Base-by-base conservation (phyloP, 1,284 basidiomycete genomes). In the Cryptococcus amylolentus region DNA sequence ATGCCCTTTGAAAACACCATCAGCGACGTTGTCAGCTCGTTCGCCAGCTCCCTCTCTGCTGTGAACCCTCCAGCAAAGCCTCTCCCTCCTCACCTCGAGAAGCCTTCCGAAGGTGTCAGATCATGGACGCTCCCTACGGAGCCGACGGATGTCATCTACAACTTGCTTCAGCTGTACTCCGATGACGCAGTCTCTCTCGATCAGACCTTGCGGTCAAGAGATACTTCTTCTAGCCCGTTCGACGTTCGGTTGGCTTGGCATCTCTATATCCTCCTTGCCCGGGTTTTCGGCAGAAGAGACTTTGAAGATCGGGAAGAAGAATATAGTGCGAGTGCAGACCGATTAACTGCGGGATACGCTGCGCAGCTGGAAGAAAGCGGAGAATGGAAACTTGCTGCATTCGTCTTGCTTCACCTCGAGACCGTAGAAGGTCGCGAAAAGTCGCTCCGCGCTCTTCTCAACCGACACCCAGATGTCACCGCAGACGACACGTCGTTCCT, bases 171-270 rank as follows among this genome's bases (percentile, higher is more conserved):
- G 67, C 81, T 98, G 41, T 68, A 84, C 83, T 77, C 86, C 82
- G 64, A 83, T 79, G 59, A 77, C 12, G 73, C 77, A 0, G 73
- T 81, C 49, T 72, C 80, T 0, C 75, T 84, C 23, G 82, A 83
- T 52, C 59, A 70, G 13, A 79, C 78, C n/a, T 72, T 84, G 5
- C 66, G 75, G 6, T 88, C 93, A 0, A 79, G 86, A 35, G 88
- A 88, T 39, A 91, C 89, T 68, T 84, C 86, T 1, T 77, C 88
- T 0, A 88, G 86, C 12, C 87, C 88, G 0, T 76, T 85, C 20
- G 93, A 96, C 74, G 87, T 86, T 70, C 85, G 90, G 12, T 79
- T 97, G 54, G 83, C 89, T 8, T 99, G 95, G 95, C 93, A 98
- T 76, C 73, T 98, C 31, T 97, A 95, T 73, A 84, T 93, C 57